Evolutionary conservation across 1,284 basidiomycete species (phyloP), one percentile per base, ranked within the genome.

Genomic region (Cryptococcus amylolentus): DNA sequence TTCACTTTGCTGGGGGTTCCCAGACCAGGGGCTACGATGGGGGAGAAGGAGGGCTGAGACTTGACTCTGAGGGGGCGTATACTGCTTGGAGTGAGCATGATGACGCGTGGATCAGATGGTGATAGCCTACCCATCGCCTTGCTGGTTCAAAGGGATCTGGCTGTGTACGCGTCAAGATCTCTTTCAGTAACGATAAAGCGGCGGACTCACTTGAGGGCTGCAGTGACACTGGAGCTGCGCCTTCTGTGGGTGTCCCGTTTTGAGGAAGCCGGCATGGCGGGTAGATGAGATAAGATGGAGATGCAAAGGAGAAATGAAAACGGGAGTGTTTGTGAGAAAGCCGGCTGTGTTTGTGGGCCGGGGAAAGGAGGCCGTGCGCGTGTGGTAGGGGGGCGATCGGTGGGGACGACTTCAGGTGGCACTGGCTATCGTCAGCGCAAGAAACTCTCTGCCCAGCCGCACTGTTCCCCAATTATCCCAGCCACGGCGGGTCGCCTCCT

Each of bases 151-250:
- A 2, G 72, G 72, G 38, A 73, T 64, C 52, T 70, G 70, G 14
- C 72, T 74, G 52, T 43, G 8, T 46, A 54, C 58, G 45, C 14
- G 27, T 20, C 38, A 18, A 2, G 23, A 13, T 26, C 26, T 12
- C 18, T 14, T n/a, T 42, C n/a, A 12, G n/a, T n/a, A n/a, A 3
- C 45, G 18, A 7, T 27, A n/a, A 13, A 42, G 20, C 20, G n/a
- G 20, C 20, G n/a, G 8, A 18, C 58, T 59, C 38, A 75, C 72
- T 65, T 68, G 41, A 75, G 63, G 6, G 70, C 70, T 20, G 52
- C 62, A 3, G 71, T 70, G 23, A 72, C 67, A 44, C 70, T 73
- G 6, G 68, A 70, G 51, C 65, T 68, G 28, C 70, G 60, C n/a
- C 65, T 58, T 41, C 71, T 52, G 42, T 63, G 58, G 31, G 31